Evolutionary conservation across 1,284 basidiomycete genomes (phyloP).

Genomic region (Cystobasidium pallidum): DNA sequence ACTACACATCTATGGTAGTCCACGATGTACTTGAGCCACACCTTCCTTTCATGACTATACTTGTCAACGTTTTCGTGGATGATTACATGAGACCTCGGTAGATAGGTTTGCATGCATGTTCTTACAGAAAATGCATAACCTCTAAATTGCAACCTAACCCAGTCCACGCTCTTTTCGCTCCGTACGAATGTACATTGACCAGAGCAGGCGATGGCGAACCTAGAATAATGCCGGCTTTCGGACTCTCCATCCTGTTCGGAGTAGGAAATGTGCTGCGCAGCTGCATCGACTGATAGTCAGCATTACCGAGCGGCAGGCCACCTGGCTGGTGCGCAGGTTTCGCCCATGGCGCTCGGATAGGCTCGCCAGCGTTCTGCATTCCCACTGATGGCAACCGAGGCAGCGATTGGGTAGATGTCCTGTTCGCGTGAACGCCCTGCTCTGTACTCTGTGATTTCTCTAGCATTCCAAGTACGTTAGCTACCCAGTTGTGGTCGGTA

Average conservation of each 20-base stretch:
- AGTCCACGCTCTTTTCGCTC: conserved; percentile 28
- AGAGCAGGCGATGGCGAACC: neutral
- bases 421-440: neutral
- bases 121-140: neutral
- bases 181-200: neutral
- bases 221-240: neutral
- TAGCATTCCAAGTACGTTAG: conserved; percentile 64
- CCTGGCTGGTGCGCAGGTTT: neutral
- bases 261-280: too few species aligned
- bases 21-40: too few species aligned
- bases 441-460: conserved; percentile 11
- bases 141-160: conserved; percentile 39
- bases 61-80: too few species aligned
- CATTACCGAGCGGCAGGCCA: neutral
- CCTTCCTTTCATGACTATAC: too few species aligned
- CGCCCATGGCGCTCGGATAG: neutral
- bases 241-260: neutral
- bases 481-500: conserved; percentile 85
- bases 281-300: too few species aligned
- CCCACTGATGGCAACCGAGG: neutral
- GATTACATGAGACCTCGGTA: too few species aligned
- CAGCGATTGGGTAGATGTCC: neutral
- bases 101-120: too few species aligned
- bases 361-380: too few species aligned
- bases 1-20: too few species aligned